Evolutionary conservation across 2,329 filamentous ascomycete species (phyloP), one percentile per base, ranked within the genome.

Genomic region (Canariomyces notabilis): DNA sequence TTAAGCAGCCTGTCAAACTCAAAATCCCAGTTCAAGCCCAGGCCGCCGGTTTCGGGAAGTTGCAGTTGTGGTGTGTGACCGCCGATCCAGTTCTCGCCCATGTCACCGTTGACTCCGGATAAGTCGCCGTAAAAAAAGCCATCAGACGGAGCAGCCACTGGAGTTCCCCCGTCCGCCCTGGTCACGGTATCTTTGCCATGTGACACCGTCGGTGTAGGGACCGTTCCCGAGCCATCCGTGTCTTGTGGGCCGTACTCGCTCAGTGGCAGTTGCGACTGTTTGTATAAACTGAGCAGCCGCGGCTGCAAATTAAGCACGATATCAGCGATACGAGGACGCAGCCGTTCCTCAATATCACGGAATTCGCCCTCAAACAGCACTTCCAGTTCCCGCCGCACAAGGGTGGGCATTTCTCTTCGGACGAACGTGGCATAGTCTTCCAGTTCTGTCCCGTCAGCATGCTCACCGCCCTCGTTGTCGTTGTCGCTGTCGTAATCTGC

Each of bases 341-440:
- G n/a, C 3, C 48, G 42, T n/a, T 56, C 52, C 16, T 57, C 55
- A 3, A 59, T 41, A 38, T 57, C 53, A 6, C 35, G 42, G 15
- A 52, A 56, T 11, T 58, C 51, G 22, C 50, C 29, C 9, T 49
- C 44, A 22, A 58, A 56, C 16, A 59, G 15, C 7, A 20, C 31
- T 16, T 59, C 54, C 8, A 59, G 41, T 36, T 59, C 57, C 8
- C 54, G 51, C 1, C 54, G 49, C 2, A 58, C 54, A 4, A 59
- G 45, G 2, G 54, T 54, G 11, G 54, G 57, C 55, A 59, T 58
- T 39, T 59, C 57, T 23, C 53, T 42, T 3, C 51, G 48, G 11
- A 59, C 31, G 23, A 59, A 58, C 1, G 48, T 54, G 16, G 51
- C 46, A 33, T 57, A 59, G 42, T 57, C 51, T 18, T 58, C 57